Conservation (phyloP, 257 asterid species). For the Salvia miltiorrhiza region DNA sequence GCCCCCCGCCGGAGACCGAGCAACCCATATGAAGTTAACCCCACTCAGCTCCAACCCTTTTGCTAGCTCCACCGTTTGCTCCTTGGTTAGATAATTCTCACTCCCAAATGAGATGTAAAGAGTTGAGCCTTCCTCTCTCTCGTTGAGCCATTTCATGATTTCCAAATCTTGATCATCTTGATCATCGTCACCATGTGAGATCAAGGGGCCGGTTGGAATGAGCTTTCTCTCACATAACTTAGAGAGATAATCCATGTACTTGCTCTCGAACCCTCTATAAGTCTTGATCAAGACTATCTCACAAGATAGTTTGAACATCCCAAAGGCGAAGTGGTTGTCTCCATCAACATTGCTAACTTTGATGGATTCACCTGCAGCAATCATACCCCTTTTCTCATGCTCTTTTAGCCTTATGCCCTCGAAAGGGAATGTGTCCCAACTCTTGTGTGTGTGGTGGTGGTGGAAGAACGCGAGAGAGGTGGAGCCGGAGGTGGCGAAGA, state of each 20-base stretch:
- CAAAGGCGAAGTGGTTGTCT: constrained; percentile 24
- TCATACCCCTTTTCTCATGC: constrained; percentile 18
- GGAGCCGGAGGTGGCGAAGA: constrained; percentile 15
- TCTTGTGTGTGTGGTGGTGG: constrained; percentile 17
- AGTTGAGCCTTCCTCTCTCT: constrained; percentile 22
- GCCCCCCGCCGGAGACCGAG: constrained; percentile 23
- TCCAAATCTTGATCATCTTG: neutral
- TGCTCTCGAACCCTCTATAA: constrained; percentile 31
- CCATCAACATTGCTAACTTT: constrained; percentile 4
- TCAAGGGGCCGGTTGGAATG: constrained; percentile 35
- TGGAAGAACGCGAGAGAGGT: constrained; percentile 20
- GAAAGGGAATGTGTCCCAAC: constrained; percentile 30
- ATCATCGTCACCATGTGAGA: neutral
- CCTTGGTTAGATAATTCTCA: constrained; percentile 34
- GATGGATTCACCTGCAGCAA: neutral
- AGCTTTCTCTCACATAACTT: constrained; percentile 18
- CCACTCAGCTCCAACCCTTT: constrained; percentile 32
- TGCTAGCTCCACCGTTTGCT: constrained; percentile 34
- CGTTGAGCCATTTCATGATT: constrained; percentile 33
- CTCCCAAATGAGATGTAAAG: constrained; percentile 47
- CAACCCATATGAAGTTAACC: constrained; percentile 41
- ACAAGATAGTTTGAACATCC: constrained; percentile 23
- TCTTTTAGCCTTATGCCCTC: constrained; percentile 23
- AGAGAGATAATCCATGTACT: constrained; percentile 38
- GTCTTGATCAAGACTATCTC: constrained; percentile 34